phyloP scores from a whole-genome alignment of 75 land plant species.

The Adiantum capillusveneris region DNA sequence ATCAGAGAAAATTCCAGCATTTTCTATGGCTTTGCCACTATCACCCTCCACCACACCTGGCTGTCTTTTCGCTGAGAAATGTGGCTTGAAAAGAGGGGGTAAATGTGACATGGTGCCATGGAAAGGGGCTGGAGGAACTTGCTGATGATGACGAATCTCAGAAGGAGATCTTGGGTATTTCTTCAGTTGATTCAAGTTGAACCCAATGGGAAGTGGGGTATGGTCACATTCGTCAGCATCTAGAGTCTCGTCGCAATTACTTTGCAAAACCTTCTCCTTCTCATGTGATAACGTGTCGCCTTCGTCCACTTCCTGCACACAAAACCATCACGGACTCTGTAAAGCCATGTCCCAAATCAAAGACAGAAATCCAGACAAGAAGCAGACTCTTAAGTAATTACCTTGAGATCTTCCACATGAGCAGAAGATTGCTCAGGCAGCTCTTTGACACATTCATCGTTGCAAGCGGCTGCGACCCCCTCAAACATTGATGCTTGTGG shows the following conservation, averaged over 20 bases:
- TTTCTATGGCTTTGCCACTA: background rate
- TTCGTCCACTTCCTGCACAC: no score
- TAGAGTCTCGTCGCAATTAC: background rate
- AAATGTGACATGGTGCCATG: background rate
- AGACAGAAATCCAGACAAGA: no score
- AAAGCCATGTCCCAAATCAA: no score
- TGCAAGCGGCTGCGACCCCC: no score
- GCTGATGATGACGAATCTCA: background rate
- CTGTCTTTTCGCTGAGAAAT: slow-evolving; percentile 1
- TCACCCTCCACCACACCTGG: no score
- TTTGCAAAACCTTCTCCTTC: background rate
- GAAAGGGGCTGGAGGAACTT: background rate
- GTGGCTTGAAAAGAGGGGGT: background rate
- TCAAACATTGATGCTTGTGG: no score
- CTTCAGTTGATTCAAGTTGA: background rate
- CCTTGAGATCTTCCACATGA: no score
- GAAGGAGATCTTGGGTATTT: slow-evolving; percentile 2
- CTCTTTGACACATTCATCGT: no score
- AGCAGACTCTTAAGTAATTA: no score
- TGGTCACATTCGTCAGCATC: background rate
- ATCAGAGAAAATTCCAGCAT: background rate
- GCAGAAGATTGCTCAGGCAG: no score
- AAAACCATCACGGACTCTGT: no score
- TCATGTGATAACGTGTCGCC: no score
- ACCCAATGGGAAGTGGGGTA: background rate